phyloP scores from a whole-genome alignment of 2,329 filamentous ascomycete genomes.

The Penicillium fuscoglaucum region DNA sequence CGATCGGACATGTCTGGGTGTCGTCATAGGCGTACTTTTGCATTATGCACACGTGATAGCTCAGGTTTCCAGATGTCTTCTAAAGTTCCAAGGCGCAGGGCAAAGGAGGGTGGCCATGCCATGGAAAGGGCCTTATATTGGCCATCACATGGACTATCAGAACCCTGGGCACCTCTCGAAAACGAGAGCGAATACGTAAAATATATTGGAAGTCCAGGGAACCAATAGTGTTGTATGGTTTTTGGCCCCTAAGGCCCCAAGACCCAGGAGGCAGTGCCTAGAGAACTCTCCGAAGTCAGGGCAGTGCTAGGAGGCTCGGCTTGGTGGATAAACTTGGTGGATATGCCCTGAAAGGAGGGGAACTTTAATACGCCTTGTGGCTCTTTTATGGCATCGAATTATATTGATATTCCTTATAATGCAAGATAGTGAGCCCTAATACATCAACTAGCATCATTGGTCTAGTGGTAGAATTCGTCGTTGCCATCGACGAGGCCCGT shows the following conservation, averaged over 20 bases:
- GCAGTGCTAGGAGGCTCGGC: not conserved
- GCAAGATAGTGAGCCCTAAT: accelerated
- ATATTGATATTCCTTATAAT: no score
- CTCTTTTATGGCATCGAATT: no score
- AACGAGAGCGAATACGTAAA: not conserved
- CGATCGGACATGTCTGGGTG: not conserved
- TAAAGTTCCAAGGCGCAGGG: not conserved
- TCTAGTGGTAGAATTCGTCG: constrained; percentile 50
- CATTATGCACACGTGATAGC: not conserved
- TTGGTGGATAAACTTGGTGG: not conserved
- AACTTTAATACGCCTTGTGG: no score
- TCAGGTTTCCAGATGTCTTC: not conserved
- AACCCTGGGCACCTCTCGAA: not conserved
- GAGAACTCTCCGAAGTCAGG: not conserved
- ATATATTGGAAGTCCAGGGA: not conserved
- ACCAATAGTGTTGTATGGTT: not conserved
- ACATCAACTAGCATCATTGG: constrained; percentile 40
- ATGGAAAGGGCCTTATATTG: not conserved
- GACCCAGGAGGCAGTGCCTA: not conserved
- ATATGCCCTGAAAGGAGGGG: no score
- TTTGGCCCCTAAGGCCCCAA: not conserved
- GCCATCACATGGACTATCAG: not conserved
- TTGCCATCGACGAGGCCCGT: constrained; percentile 50
- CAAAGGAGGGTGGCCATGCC: not conserved
- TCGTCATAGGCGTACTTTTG: not conserved